Evolutionary conservation across 169 alveolate genomes (phyloP).

Genomic region (Plasmodium sp.): DNA sequence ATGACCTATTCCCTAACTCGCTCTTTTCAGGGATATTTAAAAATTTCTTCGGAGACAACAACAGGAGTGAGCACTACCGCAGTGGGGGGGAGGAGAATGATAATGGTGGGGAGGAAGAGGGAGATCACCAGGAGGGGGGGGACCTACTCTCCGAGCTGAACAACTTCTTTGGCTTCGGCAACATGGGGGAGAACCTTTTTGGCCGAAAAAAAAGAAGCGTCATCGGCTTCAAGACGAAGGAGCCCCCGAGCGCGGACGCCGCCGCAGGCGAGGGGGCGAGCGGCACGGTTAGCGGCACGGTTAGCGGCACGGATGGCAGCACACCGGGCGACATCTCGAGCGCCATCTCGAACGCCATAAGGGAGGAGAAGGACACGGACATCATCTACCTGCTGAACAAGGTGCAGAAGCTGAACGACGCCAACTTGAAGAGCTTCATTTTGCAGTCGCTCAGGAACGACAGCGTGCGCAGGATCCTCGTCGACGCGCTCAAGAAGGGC

Average conservation of each 20-base stretch:
- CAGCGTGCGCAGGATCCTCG: slow-evolving; percentile 35
- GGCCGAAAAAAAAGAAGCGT: slow-evolving; percentile 62
- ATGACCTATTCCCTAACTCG: slow-evolving; percentile 67
- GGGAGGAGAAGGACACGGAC: slow-evolving; percentile 68
- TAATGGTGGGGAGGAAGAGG: slow-evolving; percentile 1
- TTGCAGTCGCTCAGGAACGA: slow-evolving; percentile 68
- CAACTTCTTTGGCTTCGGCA: slow-evolving; percentile 66
- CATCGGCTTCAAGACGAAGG: slow-evolving; percentile 62
- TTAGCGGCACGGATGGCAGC: not conserved
- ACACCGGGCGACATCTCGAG: not conserved
- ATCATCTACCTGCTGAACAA: slow-evolving; percentile 46
- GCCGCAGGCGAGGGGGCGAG: not conserved
- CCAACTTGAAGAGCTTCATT: slow-evolving; percentile 58
- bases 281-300: not conserved
- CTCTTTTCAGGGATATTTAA: slow-evolving; percentile 51
- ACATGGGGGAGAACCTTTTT: slow-evolving; percentile 41
- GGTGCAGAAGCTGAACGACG: slow-evolving; percentile 65
- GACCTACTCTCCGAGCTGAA: slow-evolving; percentile 65
- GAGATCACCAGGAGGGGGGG: not conserved
- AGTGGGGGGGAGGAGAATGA: not conserved
- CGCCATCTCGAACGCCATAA: slow-evolving; percentile 25
- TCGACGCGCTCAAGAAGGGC: slow-evolving; percentile 73
- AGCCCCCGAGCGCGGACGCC: not conserved
- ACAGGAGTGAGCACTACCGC: not conserved
- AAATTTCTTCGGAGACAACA: slow-evolving; percentile 43